Base-by-base conservation (phyloP, 2,329 filamentous ascomycete genomes). In the Cladobotryum protrusum region DNA sequence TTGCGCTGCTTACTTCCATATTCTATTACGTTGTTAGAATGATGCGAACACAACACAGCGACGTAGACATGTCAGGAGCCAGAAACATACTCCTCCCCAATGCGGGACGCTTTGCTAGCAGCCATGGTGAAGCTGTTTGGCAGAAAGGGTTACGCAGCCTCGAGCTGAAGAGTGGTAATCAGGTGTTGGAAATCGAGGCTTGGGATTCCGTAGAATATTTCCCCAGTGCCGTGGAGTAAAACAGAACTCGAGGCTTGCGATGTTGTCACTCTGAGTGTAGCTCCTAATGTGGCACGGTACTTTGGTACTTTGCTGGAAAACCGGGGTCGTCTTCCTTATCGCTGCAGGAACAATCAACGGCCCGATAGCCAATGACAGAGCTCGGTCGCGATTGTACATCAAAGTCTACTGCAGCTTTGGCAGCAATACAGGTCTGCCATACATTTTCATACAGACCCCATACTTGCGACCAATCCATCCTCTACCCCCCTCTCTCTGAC, bases 1-100 rank as follows among this genome's bases (percentile, higher is more conserved):
- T 19, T 51, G 49, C 3, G 19, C 3, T 20, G 77, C 87, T 82
- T 77, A 95, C 89, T 95, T 95, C 89, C 89, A 95, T 60, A 95
- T 87, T 68, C 89, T 95, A 63, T 43, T 53, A 67, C 58, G 63
- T 63, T n/a, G 54, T 67, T 57, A 68, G 64, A 29, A 41, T 43
- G 56, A 61, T 14, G 15, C 9, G 9, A 37, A 12, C 2, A 36
- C 48, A 45, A 42, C 45, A 20, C 11, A 34, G 44, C 15, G 40
- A 14, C 14, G 40, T 20, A 42, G 15, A 42, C 40, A 44, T 32
- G 42, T 15, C 42, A 29, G 42, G 19, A 32, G n/a, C 13, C 46
- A 29, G 41, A 43, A 47, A 74, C 78, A 52, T 71, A 82, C 79
- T 83, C 79, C 67, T 83, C 79, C 64, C 79, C 79, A 56, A 83